phyloP scores from a whole-genome alignment of 2,329 filamentous ascomycete species.

The Fusarium clavum region DNA sequence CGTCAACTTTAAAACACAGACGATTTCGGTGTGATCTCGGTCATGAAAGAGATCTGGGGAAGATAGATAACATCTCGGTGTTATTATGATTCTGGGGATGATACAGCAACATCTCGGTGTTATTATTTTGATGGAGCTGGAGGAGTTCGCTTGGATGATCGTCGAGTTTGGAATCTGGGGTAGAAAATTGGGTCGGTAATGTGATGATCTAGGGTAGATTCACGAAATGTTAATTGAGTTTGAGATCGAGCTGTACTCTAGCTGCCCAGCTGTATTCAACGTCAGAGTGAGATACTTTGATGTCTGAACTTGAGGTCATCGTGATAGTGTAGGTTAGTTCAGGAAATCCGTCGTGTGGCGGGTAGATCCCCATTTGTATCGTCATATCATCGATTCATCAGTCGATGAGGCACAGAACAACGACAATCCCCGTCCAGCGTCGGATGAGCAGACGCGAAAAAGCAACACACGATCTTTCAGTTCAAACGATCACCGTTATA shows the following conservation, averaged over 20 bases:
- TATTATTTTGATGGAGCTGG: background rate
- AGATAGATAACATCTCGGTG: background rate
- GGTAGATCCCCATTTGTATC: background rate
- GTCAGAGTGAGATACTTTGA: background rate
- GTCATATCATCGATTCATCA: background rate
- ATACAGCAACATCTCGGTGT: background rate
- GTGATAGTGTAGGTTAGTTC: background rate
- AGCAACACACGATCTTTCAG: background rate
- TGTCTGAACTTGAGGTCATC: background rate
- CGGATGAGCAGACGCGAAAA: too few relatives aligned
- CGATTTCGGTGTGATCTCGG: slow-evolving; percentile 3
- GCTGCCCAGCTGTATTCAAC: too few relatives aligned
- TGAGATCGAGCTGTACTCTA: background rate
- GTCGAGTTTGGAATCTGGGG: background rate
- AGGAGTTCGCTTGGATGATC: background rate
- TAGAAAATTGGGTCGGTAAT: background rate
- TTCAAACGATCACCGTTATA: background rate
- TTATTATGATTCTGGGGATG: slow-evolving; percentile 1
- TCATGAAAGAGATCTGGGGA: slow-evolving; percentile 1
- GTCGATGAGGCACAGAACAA: background rate
- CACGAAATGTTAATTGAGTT: background rate
- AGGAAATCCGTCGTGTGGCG: background rate
- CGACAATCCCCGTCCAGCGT: background rate
- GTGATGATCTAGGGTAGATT: background rate
- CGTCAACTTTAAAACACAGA: slow-evolving; percentile 10